Evolutionary conservation across 805 yeast species (phyloP).

Genomic region (Kluyveromyces lactis): DNA sequence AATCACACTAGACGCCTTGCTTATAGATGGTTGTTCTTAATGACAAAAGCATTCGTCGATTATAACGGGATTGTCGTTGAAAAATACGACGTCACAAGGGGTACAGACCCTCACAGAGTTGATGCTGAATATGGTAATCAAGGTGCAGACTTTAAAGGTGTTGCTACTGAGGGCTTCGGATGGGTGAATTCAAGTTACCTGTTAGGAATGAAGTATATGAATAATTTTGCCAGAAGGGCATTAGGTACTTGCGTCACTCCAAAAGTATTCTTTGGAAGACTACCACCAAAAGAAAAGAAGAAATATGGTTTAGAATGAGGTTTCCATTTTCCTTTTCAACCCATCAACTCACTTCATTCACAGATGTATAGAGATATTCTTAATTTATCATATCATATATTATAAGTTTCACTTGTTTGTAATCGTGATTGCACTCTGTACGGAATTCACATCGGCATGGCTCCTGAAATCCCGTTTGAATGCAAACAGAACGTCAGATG

Average conservation of each 20-base stretch:
- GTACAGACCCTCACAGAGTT: constrained; percentile 80
- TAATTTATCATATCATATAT: too few species aligned
- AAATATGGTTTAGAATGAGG: constrained; percentile 25
- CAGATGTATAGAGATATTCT: too few species aligned
- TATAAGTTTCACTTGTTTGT: too few species aligned
- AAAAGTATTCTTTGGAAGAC: constrained; percentile 43
- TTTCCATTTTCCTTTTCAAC: not conserved
- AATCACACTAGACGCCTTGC: constrained; percentile 62
- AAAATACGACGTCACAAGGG: constrained; percentile 82
- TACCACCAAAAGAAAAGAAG: constrained; percentile 36
- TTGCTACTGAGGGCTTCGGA: constrained; percentile 93
- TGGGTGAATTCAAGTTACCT: constrained; percentile 92
- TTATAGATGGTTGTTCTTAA: constrained; percentile 82
- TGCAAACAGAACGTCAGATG: too few species aligned
- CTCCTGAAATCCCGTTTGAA: too few species aligned
- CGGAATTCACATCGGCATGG: too few species aligned
- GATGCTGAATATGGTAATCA: constrained; percentile 97
- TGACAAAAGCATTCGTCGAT: constrained; percentile 85
- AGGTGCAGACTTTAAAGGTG: constrained; percentile 87
- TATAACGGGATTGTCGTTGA: constrained; percentile 93
- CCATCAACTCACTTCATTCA: too few species aligned
- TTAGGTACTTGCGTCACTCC: constrained; percentile 77
- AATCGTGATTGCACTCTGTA: too few species aligned
- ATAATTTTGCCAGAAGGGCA: constrained; percentile 61
- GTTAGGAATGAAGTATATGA: constrained; percentile 61